Conservation (phyloP, 768 basidiomycete genomes). For the Tylopilus subfusipes region DNA sequence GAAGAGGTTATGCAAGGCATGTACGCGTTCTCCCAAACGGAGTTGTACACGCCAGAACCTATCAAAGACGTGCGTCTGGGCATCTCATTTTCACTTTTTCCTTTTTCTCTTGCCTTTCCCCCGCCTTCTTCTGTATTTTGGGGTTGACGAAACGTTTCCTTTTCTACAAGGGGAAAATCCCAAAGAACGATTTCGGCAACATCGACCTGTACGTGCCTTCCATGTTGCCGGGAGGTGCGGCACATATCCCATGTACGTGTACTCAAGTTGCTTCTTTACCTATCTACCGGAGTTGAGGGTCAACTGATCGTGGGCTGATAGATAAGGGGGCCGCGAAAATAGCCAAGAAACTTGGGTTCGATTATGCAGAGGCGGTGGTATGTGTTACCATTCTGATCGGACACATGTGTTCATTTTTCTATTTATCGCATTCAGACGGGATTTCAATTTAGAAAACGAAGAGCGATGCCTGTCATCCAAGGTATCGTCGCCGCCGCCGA, state of each 20-base stretch:
- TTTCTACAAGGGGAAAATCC: slow-evolving; percentile 73
- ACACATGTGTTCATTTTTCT: slow-evolving; percentile 8
- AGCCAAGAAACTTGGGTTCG: slow-evolving; percentile 80
- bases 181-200: slow-evolving; percentile 95
- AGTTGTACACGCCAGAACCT: slow-evolving; percentile 72
- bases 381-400: slow-evolving; percentile 33
- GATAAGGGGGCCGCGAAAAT: slow-evolving; percentile 88
- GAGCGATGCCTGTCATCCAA: slow-evolving; percentile 78
- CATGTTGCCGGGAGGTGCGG: slow-evolving; percentile 88
- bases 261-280: slow-evolving; percentile 7
- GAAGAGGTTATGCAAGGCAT: slow-evolving; percentile 80
- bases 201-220: slow-evolving; percentile 93
- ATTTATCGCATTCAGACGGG: slow-evolving; percentile 58
- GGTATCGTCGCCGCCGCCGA: slow-evolving; percentile 87
- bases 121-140: background rate
- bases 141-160: slow-evolving; percentile 4
- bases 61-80: slow-evolving; percentile 83
- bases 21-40: slow-evolving; percentile 83
- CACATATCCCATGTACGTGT: slow-evolving; percentile 84
- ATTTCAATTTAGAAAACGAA: slow-evolving; percentile 93
- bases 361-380: slow-evolving; percentile 95
- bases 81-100: slow-evolving; percentile 15
- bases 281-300: slow-evolving; percentile 11
- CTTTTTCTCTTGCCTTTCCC: background rate
- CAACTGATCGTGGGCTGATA: slow-evolving; percentile 28